phyloP scores from a whole-genome alignment of 768 basidiomycete genomes.

The Suillus discolor region DNA sequence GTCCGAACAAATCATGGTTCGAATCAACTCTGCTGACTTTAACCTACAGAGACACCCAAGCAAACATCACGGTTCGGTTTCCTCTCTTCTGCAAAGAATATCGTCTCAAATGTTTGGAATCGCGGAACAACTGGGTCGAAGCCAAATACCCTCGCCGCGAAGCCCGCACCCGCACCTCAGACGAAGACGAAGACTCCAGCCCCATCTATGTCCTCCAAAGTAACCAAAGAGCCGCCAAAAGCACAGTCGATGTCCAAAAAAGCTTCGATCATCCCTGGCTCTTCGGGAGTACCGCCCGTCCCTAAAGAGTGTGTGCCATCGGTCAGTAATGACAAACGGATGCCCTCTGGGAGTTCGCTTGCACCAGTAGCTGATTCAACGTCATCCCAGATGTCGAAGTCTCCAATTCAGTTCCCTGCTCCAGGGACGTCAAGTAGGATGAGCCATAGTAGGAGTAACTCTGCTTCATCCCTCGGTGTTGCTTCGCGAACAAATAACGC shows the following conservation, averaged over 20 bases:
- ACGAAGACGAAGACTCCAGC: not conserved
- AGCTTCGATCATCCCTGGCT: constrained; percentile 19
- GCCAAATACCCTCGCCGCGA: constrained; percentile 31
- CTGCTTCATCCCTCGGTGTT: constrained; percentile 42
- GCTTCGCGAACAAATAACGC: constrained; percentile 27
- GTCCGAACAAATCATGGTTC: not conserved
- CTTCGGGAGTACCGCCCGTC: constrained; percentile 22
- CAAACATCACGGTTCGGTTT: constrained; percentile 65
- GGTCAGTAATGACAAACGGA: constrained; percentile 19
- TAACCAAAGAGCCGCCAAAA: constrained; percentile 17
- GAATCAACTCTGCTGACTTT: constrained; percentile 12
- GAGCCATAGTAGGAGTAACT: constrained; percentile 20
- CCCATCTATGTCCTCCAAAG: constrained; percentile 5
- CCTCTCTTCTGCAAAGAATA: constrained; percentile 65
- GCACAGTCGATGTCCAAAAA: constrained; percentile 22
- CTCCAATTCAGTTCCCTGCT: constrained; percentile 22
- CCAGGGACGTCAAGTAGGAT: constrained; percentile 18
- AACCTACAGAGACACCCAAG: constrained; percentile 39
- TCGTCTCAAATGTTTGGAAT: constrained; percentile 77
- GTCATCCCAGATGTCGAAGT: constrained; percentile 22
- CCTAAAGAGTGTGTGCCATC: not conserved
- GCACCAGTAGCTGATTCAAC: constrained; percentile 13
- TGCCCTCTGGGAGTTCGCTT: constrained; percentile 23
- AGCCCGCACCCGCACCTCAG: constrained; percentile 20
- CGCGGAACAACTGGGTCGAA: constrained; percentile 44